phyloP scores from a whole-genome alignment of 345 rosid genomes.

The Limnanthes douglasii region DNA sequence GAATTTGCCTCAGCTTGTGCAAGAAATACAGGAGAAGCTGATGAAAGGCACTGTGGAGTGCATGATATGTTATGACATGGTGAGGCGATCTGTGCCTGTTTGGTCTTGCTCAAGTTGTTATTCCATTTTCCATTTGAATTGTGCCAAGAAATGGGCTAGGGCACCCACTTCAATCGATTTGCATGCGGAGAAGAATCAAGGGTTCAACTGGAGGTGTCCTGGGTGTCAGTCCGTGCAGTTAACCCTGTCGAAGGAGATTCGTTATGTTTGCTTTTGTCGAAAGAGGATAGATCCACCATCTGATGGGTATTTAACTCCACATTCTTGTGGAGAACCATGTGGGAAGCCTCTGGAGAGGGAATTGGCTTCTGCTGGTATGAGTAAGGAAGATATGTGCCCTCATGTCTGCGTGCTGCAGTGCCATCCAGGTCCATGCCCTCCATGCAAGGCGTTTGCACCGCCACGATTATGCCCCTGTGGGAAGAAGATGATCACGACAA shows the following conservation, averaged over 20 bases:
- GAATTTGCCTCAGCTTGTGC: conserved; percentile 76
- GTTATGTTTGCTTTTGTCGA: conserved; percentile 69
- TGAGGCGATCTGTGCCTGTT: conserved; percentile 51
- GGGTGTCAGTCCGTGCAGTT: conserved; percentile 94
- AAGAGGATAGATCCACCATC: conserved; percentile 80
- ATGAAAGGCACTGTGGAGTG: conserved; percentile 63
- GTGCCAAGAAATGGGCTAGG: conserved; percentile 93
- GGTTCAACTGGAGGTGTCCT: conserved; percentile 92
- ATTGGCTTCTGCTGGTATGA: conserved; percentile 14
- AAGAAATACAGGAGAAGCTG: conserved; percentile 84
- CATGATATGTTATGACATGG: conserved; percentile 96
- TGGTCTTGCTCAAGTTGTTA: conserved; percentile 97
- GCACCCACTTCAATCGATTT: conserved; percentile 84
- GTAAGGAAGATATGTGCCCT: conserved; percentile 60
- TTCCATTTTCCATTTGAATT: conserved; percentile 81
- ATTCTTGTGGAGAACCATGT: conserved; percentile 97
- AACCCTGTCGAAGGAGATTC: conserved; percentile 56
- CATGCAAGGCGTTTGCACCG: conserved; percentile 92
- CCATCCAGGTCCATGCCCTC: conserved; percentile 99
- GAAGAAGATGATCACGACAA: conserved; percentile 58
- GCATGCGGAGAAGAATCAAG: conserved; percentile 66
- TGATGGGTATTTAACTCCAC: conserved; percentile 89
- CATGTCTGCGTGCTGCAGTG: conserved; percentile 93
- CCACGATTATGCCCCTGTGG: conserved; percentile 76
- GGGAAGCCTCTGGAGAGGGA: conserved; percentile 77